Base-by-base conservation (phyloP, 164 flowering plant genomes). In the Tinospora cordifolia region DNA sequence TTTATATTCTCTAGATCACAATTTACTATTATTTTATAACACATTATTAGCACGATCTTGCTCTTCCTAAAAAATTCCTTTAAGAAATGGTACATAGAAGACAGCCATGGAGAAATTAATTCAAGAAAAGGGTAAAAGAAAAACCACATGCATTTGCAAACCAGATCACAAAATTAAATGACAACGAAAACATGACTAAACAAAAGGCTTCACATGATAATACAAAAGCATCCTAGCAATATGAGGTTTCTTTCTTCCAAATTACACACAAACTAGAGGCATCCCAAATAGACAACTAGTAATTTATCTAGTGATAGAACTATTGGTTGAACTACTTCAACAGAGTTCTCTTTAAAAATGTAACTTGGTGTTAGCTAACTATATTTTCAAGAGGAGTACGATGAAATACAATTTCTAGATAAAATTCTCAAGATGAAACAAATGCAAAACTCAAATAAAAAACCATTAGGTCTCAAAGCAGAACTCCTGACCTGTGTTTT, bases 401-500 rank as follows among this genome's bases (percentile, higher is more conserved):
- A 41, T 41, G 46, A 11, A 41, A 8, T 41, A 12, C 36, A 21
- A 21, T 65, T 65, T 21, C n/a, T 24, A 64, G 34, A 60, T 60
- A 8, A 60, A 22, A 26, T 60, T 24, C 9, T 24, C 30, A 8
- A 60, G 0, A 11, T 24, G 30, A 60, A 19, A 22, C 30, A 60
- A 59, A 25, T 24, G 63, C 7, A 39, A 21, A 67, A 25, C 36
- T 27, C 2, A 27, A 8, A 46, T 25, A 8, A 24, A 1, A 17
- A 46, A 44, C 69, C 10, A 44, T 38, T 19, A 67, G 21, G 6
- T 27, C 11, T 4, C 49, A 58, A 22, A 63, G 22, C 4, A 11
- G 0, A 72, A 65, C 26, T 40, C 26, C 57, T 13, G 25, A 72
- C 74, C 74, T 72, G 74, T 41, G 65, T 72, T 54, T 72, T 58